phyloP scores from a whole-genome alignment of 1,284 basidiomycete genomes.

The Irpex sp. region DNA sequence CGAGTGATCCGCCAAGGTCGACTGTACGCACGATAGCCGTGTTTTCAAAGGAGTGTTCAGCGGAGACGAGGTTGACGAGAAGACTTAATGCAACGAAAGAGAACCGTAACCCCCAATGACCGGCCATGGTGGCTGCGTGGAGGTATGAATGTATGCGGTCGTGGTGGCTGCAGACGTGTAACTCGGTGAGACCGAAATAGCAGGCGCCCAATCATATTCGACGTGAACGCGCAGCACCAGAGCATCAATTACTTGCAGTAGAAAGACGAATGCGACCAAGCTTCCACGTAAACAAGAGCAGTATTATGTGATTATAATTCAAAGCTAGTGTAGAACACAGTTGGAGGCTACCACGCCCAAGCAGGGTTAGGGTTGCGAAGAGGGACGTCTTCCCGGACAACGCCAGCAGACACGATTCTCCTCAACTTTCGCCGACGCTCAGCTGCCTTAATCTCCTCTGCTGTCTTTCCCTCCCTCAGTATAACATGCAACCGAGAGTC shows the following conservation, averaged over 20 bases:
- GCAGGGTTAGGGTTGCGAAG: conserved; percentile 68
- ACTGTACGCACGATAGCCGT: conserved; percentile 80
- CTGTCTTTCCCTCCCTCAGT: conserved; percentile 79
- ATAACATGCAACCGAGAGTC: conserved; percentile 77
- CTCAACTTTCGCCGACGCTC: conserved; percentile 64
- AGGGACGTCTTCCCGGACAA: conserved; percentile 73
- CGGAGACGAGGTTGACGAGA: conserved; percentile 27
- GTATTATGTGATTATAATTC: not conserved
- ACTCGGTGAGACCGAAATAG: conserved; percentile 11
- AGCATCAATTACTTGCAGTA: not conserved
- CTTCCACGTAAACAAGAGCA: not conserved
- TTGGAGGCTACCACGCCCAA: conserved; percentile 73
- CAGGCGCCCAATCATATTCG: conserved; percentile 5
- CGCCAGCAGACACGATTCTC: conserved; percentile 73
- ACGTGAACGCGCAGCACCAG: not conserved
- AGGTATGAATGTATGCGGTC: conserved; percentile 1
- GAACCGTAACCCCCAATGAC: conserved; percentile 25
- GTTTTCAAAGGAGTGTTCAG: conserved; percentile 68
- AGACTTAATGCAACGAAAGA: conserved; percentile 21
- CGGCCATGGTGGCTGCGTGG: conserved; percentile 22
- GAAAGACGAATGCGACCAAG: not conserved
- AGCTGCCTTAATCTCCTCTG: conserved; percentile 61
- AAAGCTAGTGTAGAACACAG: not conserved
- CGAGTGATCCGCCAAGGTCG: conserved; percentile 83
- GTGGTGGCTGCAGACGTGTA: conserved; percentile 17